phyloP scores from a whole-genome alignment of 1,284 basidiomycete species.

The Boletellus dicymbophilus region DNA sequence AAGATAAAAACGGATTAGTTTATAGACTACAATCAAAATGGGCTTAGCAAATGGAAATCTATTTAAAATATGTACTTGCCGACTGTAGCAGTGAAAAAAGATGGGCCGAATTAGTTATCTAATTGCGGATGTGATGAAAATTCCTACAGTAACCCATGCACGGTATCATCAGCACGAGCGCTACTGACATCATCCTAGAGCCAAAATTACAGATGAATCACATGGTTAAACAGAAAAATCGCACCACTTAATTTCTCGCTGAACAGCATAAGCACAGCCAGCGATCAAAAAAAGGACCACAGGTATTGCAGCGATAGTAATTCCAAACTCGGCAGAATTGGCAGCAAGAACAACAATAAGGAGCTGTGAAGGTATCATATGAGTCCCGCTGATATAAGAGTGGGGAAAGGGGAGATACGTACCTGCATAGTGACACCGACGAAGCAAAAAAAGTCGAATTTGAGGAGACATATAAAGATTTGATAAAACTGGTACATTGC shows the following conservation, averaged over 20 bases:
- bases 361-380: constrained; percentile 42
- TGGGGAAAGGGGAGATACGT: constrained; percentile 11
- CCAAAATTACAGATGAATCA: constrained; percentile 1
- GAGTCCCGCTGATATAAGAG: background rate
- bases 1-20: constrained; percentile 76
- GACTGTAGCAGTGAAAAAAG: constrained; percentile 37
- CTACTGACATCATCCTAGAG: constrained; percentile 63
- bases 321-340: constrained; percentile 71
- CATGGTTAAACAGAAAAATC: constrained; percentile 15
- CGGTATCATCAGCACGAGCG: constrained; percentile 72
- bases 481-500: constrained; percentile 86
- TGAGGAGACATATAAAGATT: constrained; percentile 81
- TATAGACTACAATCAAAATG: constrained; percentile 58
- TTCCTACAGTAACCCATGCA: constrained; percentile 71
- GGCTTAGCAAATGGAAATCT: constrained; percentile 3
- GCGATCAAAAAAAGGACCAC: constrained; percentile 73
- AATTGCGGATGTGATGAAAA: constrained; percentile 5
- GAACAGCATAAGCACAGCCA: constrained; percentile 67
- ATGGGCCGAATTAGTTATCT: constrained; percentile 13
- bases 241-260: constrained; percentile 78
- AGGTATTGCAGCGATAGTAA: constrained; percentile 81
- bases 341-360: constrained; percentile 70
- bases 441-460: constrained; percentile 88
- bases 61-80: constrained; percentile 15
- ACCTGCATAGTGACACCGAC: constrained; percentile 86